A percentile compares a stretch with the other conserved stretches of the same genome.
Evolutionary conservation across 2,329 filamentous ascomycete species (phyloP).

Genomic region (Westerdykella ornata): DNA sequence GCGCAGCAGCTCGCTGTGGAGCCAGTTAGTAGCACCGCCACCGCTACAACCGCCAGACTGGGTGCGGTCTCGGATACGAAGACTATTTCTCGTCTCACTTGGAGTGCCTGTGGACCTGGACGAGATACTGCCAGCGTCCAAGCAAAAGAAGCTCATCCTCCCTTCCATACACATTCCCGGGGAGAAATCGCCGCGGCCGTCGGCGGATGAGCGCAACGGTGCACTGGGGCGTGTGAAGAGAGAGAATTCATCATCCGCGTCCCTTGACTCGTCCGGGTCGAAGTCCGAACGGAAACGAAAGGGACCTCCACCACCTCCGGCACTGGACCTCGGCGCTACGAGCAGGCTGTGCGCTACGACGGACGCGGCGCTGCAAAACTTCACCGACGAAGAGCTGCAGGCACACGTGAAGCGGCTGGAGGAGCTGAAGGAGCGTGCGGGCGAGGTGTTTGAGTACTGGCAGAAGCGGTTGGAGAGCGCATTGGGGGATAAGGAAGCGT

Average conservation of each 20-base stretch:
- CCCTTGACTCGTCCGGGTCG: conserved; percentile 33
- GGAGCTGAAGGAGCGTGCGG: conserved; percentile 62
- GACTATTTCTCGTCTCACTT: conserved; percentile 89
- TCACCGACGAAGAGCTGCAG: conserved; percentile 70
- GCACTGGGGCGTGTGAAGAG: conserved; percentile 36
- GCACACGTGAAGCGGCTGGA: conserved; percentile 64
- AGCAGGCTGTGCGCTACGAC: conserved; percentile 76
- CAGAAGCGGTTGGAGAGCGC: conserved; percentile 77
- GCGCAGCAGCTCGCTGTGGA: conserved; percentile 86
- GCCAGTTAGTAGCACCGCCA: conserved; percentile 88
- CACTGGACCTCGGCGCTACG: conserved; percentile 72
- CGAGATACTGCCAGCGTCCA: conserved; percentile 92
- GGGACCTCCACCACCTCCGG: conserved; percentile 62
- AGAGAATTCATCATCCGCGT: conserved; percentile 35
- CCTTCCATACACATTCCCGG: conserved; percentile 59
- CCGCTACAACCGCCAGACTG: conserved; percentile 94
- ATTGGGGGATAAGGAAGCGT: conserved; percentile 82
- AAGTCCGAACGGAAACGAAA: conserved; percentile 42
- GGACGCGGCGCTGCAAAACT: conserved; percentile 70
- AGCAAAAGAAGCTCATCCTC: conserved; percentile 94
- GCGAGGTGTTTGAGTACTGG: conserved; percentile 81
- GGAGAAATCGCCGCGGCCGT: conserved; percentile 34
- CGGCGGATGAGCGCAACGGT: conserved; percentile 35
- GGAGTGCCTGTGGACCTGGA: conserved; percentile 95
- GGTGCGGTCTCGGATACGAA: conserved; percentile 91